phyloP scores from a whole-genome alignment of 2,329 filamentous ascomycete genomes.

The Dothideomycetes sp. region DNA sequence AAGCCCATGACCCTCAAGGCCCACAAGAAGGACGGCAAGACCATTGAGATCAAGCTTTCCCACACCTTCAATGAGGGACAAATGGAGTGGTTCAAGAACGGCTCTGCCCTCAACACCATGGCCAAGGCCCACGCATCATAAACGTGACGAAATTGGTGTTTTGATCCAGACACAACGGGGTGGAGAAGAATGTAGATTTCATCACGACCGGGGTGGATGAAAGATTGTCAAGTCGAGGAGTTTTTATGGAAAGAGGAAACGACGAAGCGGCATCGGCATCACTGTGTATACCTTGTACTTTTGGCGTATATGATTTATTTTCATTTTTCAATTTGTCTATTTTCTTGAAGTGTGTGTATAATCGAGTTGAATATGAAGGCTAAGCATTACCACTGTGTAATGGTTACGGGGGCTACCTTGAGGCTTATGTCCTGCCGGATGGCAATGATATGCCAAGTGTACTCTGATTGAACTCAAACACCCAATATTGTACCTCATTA shows the following conservation, averaged over 20 bases:
- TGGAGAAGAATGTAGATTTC: not conserved
- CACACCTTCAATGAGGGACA: slow-evolving; percentile 99
- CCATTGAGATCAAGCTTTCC: slow-evolving; percentile 72
- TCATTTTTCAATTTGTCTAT: not conserved
- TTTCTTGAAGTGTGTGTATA: no score
- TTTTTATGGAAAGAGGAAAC: slow-evolving; percentile 3
- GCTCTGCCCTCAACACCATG: slow-evolving; percentile 96
- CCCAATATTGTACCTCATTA: no score
- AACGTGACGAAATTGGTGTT: slow-evolving; percentile 3
- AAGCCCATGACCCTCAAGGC: slow-evolving; percentile 87
- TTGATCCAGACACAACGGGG: slow-evolving; percentile 3
- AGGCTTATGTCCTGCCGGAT: no score
- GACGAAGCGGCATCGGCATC: slow-evolving; percentile 3
- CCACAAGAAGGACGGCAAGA: slow-evolving; percentile 66
- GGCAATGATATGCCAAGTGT: no score
- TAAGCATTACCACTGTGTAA: no score
- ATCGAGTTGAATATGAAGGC: no score
- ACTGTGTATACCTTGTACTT: slow-evolving; percentile 11
- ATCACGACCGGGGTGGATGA: slow-evolving; percentile 5
- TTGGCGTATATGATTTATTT: slow-evolving; percentile 9
- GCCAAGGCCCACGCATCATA: slow-evolving; percentile 44
- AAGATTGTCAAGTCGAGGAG: slow-evolving; percentile 4
- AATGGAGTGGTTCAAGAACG: slow-evolving; percentile 99
- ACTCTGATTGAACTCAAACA: no score
- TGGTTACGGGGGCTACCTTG: no score